A percentile compares a stretch with the other conserved stretches of the same genome.
Conservation (phyloP, 1,284 basidiomycete genomes). For the Vanrija sp. region DNA sequence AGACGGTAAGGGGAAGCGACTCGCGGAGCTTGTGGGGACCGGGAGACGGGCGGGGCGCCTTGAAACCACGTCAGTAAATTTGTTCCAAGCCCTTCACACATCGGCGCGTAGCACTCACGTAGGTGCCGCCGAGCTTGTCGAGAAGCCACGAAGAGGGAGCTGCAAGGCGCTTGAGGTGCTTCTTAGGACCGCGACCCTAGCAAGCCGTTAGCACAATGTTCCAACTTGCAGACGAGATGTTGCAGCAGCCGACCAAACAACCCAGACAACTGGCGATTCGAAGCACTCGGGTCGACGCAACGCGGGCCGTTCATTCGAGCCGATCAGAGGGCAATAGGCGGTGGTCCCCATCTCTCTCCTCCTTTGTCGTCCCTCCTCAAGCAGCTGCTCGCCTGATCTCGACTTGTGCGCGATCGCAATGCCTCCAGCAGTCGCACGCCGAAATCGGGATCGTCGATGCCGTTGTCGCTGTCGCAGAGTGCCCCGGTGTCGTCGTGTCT, state of each 20-base stretch:
- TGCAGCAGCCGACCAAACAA: no score
- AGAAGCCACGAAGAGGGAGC: constrained; percentile 99
- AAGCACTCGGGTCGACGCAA: no score
- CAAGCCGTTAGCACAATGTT: constrained; percentile 3
- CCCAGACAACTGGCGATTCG: no score
- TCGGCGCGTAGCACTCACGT: constrained; percentile 54
- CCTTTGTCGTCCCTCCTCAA: background rate
- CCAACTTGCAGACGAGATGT: no score
- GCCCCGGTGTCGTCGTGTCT: background rate
- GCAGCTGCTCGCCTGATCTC: background rate
- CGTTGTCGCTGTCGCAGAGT: background rate
- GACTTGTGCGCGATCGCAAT: background rate
- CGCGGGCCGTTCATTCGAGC: no score
- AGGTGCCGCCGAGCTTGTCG: constrained; percentile 97
- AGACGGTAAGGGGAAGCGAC: constrained; percentile 88
- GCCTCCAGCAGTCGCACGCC: background rate
- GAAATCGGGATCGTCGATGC: background rate
- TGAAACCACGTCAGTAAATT: constrained; percentile 34
- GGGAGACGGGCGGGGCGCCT: constrained; percentile 90
- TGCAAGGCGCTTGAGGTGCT: constrained; percentile 96
- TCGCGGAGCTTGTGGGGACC: constrained; percentile 99
- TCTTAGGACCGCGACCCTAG: constrained; percentile 97
- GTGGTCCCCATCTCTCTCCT: background rate
- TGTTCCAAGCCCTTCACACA: constrained; percentile 1
- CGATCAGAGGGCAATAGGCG: no score